These are phyloP conservation scores for Colletotrichum camelliae DNA, from an alignment of 2,329 filamentous ascomycete species.

Conservation along the genomic window DNA sequence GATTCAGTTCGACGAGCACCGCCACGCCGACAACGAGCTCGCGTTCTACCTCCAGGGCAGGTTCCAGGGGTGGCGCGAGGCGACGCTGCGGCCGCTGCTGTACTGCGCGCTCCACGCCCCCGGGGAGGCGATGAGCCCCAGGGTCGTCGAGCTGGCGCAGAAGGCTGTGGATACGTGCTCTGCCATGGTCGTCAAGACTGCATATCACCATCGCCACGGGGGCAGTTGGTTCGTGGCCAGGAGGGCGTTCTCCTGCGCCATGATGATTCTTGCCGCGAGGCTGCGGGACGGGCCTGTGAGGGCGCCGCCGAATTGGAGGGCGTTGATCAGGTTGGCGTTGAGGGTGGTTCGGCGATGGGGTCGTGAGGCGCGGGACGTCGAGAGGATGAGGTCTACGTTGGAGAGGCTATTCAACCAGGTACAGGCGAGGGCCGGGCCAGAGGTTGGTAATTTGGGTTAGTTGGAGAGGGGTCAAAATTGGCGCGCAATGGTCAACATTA, in stretches of 20 bases:
- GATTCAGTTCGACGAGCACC: conserved; percentile 14
- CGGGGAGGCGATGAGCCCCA: neutral
- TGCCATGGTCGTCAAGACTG: neutral
- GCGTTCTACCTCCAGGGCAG: conserved; percentile 18
- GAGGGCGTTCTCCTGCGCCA: neutral
- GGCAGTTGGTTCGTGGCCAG: conserved; percentile 19
- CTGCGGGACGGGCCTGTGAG: neutral
- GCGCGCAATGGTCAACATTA: neutral
- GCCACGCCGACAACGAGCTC: conserved; percentile 16
- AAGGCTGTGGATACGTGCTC: conserved; percentile 8
- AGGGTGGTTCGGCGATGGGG: neutral
- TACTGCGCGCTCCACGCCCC: conserved; percentile 20
- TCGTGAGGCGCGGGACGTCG: neutral
- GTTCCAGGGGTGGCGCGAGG: conserved; percentile 19
- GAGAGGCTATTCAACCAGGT: neutral
- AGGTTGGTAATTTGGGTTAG: neutral
- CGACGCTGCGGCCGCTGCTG: conserved; percentile 16
- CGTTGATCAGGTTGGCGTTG: neutral
- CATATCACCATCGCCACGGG: conserved; percentile 19
- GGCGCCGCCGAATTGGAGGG: neutral
- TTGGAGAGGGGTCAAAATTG: neutral
- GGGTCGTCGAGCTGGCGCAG: conserved; percentile 12
- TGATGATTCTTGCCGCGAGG: conserved; percentile 10
- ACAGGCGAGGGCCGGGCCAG: neutral
- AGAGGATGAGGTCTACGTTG: neutral